Base-by-base conservation (phyloP, 2,329 filamentous ascomycete genomes). In the Biscogniauxia mediterranea region DNA sequence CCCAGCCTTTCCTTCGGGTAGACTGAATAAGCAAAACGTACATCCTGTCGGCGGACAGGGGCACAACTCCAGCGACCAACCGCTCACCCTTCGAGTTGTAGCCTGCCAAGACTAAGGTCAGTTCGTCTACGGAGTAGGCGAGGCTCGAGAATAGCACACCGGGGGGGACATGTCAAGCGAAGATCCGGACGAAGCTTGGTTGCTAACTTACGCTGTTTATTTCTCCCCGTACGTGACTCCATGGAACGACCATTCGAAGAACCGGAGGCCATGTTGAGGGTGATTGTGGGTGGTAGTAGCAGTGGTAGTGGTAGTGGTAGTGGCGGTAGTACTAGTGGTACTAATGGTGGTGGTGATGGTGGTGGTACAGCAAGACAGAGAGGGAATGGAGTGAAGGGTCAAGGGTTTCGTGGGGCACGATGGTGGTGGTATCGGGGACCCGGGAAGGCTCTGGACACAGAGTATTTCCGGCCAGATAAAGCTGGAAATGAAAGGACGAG, bases 1-100 rank as follows among this genome's bases (percentile, higher is more conserved):
- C 95, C 95, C 95, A 99, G 71, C 91, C 92, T 76, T 92, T 92
- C 71, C 93, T 89, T 66, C 92, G 87, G 57, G 91, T 94, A 58
- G 93, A 97, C 80, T 97, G 93, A 71, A 98, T 97, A 69, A 99
- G 83, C 69, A 99, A 84, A 64, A 99, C 94, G 76, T 91, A 89
- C 70, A 88, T 89, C 76, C 92, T 94, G 80, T 97, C 93, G 71
- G 84, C 78, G 59, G 92, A 95, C 67, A 98, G 83, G 66, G 95
- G 92, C 54, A 99, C 95, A 61, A 98, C 89, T 69, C 95, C 95
- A 63, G 95, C 94, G 70, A 99, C 95, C 64, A 98, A 88, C 68
- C 95, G 90, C 79, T 98, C 94, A 80, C 94, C 94, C 76, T 92
- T 90, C 62, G 90, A 80, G 73, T 92, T 93, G 80, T 98, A 99